A percentile compares a stretch with the other conserved stretches of the same genome.
Evolutionary conservation across 345 rosid genomes (phyloP).

Genomic region (rapeseed (Brassica napus)): DNA sequence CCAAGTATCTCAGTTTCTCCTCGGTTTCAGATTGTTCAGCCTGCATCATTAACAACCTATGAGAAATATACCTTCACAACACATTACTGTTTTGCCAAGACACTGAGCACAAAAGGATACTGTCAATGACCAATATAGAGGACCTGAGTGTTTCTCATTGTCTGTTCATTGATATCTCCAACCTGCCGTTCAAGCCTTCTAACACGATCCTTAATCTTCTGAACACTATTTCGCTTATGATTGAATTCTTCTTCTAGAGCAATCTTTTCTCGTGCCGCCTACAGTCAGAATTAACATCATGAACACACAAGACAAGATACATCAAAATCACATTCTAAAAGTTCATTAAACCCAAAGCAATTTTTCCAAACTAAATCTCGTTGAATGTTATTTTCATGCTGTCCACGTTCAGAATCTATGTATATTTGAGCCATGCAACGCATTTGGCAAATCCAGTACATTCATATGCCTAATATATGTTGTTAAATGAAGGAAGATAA

Average conservation of each 20-base stretch:
- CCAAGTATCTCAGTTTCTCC: conserved; percentile 61
- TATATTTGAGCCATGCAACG: not conserved
- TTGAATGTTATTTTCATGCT: not conserved
- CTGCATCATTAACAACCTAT: conserved; percentile 47
- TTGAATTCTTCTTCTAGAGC: conserved; percentile 58
- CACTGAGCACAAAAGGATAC: conserved; percentile 16
- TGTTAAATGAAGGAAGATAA: conserved; percentile 1
- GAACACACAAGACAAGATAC: conserved; percentile 7
- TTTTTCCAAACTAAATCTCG: not conserved
- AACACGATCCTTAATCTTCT: conserved; percentile 49
- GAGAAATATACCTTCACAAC: conserved; percentile 17
- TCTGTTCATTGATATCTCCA: conserved; percentile 71
- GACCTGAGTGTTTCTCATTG: conserved; percentile 81
- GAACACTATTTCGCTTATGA: conserved; percentile 43
- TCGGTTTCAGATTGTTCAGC: conserved; percentile 83
- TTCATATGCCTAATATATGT: not conserved
- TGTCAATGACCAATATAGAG: conserved; percentile 5
- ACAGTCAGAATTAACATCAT: conserved; percentile 29
- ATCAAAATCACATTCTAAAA: not conserved
- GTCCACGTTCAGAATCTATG: conserved; percentile 4
- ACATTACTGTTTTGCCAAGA: conserved; percentile 8
- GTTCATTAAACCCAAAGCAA: conserved; percentile 5
- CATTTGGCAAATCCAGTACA: conserved; percentile 19
- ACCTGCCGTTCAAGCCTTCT: conserved; percentile 62
- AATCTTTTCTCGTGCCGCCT: conserved; percentile 73